phyloP scores from a whole-genome alignment of 495 filamentous ascomycete genomes.

The Coniosporium apollinis region DNA sequence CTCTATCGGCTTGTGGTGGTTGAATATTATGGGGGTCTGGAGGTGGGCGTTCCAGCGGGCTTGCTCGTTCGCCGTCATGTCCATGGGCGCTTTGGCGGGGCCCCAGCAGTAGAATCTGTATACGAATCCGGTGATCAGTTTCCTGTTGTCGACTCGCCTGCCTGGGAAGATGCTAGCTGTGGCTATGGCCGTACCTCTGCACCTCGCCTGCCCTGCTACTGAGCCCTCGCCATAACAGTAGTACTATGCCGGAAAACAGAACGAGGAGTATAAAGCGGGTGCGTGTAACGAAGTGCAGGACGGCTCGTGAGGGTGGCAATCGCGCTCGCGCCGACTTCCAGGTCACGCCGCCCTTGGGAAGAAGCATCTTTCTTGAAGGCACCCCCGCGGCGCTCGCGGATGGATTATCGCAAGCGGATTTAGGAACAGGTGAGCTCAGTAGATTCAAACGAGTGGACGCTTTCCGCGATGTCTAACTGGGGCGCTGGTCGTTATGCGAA shows the following conservation, averaged over 20 bases:
- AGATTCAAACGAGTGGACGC: too few relatives aligned
- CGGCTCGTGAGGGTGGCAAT: conserved; percentile 65
- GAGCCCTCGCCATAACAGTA: conserved; percentile 84
- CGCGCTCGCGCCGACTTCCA: conserved; percentile 80
- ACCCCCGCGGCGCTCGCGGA: conserved; percentile 2
- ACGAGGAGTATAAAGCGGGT: conserved; percentile 66
- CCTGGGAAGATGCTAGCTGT: too few relatives aligned
- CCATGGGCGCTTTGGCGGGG: conserved; percentile 79
- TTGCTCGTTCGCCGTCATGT: conserved; percentile 83
- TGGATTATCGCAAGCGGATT: too few relatives aligned
- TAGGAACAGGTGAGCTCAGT: too few relatives aligned
- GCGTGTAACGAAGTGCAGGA: conserved; percentile 59
- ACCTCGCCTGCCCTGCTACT: conserved; percentile 67
- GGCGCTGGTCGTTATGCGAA: too few relatives aligned
- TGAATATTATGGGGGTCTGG: conserved; percentile 87
- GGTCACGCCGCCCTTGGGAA: conserved; percentile 76
- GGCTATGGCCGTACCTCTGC: conserved; percentile 60
- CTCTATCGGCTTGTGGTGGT: conserved; percentile 75
- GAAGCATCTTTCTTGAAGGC: conserved; percentile 36
- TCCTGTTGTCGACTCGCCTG: conserved; percentile 4
- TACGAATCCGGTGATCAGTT: background rate
- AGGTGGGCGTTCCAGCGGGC: conserved; percentile 74
- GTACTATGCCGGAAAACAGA: conserved; percentile 50
- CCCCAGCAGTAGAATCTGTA: conserved; percentile 93
- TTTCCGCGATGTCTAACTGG: too few relatives aligned